A percentile compares a stretch with the other conserved stretches of the same genome.
These are phyloP conservation scores for Rutstroemia sp. DNA, from an alignment of 2,329 filamentous ascomycete species.

Conservation along the genomic window DNA sequence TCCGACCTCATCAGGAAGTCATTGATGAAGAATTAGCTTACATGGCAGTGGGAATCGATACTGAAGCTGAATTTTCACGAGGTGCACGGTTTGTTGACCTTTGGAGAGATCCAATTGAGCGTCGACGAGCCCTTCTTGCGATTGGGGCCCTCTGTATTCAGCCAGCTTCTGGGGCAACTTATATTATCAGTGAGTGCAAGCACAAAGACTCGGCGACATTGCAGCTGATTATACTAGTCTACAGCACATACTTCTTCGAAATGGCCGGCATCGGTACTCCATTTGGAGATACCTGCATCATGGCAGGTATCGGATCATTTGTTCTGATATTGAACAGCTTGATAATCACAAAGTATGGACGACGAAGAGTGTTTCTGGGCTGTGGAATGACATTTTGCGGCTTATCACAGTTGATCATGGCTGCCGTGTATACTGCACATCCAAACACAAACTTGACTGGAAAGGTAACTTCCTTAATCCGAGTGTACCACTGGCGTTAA, in stretches of 20 bases:
- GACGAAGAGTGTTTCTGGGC: slow-evolving; percentile 45
- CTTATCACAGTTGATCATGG: slow-evolving; percentile 46
- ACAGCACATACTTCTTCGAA: slow-evolving; percentile 52
- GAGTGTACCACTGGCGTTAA: background rate
- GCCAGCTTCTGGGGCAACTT: slow-evolving; percentile 48
- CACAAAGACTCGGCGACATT: background rate
- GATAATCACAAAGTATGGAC: slow-evolving; percentile 45
- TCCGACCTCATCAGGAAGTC: slow-evolving; percentile 27
- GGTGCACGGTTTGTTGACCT: slow-evolving; percentile 37
- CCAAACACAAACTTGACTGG: slow-evolving; percentile 33
- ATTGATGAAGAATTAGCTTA: slow-evolving; percentile 27
- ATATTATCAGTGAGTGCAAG: slow-evolving; percentile 40
- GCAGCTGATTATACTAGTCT: slow-evolving; percentile 31
- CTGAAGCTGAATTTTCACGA: slow-evolving; percentile 24
- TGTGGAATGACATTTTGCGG: slow-evolving; percentile 45
- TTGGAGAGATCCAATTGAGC: slow-evolving; percentile 44
- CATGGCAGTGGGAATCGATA: slow-evolving; percentile 27
- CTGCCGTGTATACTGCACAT: slow-evolving; percentile 41
- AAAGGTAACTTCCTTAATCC: slow-evolving; percentile 20
- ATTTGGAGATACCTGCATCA: slow-evolving; percentile 50
- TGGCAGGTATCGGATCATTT: slow-evolving; percentile 46
- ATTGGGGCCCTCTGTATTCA: slow-evolving; percentile 43
- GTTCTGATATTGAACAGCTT: slow-evolving; percentile 46
- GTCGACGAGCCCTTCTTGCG: slow-evolving; percentile 41
- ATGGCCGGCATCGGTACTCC: slow-evolving; percentile 49